A percentile compares a stretch with the other conserved stretches of the same genome.
Evolutionary conservation across 768 basidiomycete genomes (phyloP).

Genomic region (Termitomyces sp.): DNA sequence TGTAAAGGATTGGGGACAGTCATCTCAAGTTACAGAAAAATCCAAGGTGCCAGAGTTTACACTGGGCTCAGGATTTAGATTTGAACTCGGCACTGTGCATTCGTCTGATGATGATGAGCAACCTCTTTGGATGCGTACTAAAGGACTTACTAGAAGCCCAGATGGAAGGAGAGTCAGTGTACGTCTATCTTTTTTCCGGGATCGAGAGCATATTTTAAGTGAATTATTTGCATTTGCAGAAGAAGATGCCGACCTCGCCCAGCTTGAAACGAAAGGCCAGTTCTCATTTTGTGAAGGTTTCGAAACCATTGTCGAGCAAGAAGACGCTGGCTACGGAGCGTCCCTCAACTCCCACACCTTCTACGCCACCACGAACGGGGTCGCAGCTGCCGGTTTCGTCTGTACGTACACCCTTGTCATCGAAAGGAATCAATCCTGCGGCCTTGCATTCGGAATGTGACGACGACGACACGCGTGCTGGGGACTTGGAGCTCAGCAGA

Average conservation of each 20-base stretch:
- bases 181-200: conserved; percentile 3
- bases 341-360: conserved; percentile 12
- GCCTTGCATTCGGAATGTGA: conserved; percentile 17
- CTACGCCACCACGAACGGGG: conserved; percentile 15
- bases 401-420: conserved; percentile 18
- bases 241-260: conserved; percentile 38
- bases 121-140: conserved; percentile 20
- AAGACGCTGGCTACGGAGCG: conserved; percentile 9
- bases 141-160: conserved; percentile 20
- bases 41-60: conserved; percentile 19
- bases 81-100: conserved; percentile 21
- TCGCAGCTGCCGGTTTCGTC: conserved; percentile 18
- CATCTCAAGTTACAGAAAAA: conserved; percentile 20
- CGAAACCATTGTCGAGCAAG: conserved; percentile 13
- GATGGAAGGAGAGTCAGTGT: conserved; percentile 21
- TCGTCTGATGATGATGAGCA: conserved; percentile 25
- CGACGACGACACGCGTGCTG: conserved; percentile 12
- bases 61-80: conserved; percentile 36
- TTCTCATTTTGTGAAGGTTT: conserved; percentile 8
- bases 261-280: conserved; percentile 31
- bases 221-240: conserved; percentile 20
- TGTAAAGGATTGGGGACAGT: conserved; percentile 38
- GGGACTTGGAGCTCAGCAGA: conserved; percentile 22
- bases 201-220: conserved; percentile 11
- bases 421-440: conserved; percentile 27